Conservation (phyloP, 1,139 yeast genomes). For the Kodamaea derodonti region DNA sequence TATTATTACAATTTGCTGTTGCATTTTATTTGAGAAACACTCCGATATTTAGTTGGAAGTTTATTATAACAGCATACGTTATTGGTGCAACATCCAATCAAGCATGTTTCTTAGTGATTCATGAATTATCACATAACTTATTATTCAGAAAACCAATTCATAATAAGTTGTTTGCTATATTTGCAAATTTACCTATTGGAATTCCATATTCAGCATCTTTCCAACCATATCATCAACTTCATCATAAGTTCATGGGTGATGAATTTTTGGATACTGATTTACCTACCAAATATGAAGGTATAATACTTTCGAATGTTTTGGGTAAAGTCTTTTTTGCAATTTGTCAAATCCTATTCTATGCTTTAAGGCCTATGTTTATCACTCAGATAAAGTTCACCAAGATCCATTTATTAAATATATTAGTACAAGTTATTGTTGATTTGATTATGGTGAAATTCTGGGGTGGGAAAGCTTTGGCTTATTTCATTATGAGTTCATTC, state of each 20-base stretch:
- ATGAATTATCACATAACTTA: constrained; percentile 80
- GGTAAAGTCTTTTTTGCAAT: constrained; percentile 92
- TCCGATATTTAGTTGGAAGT: constrained; percentile 50
- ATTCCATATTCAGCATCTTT: constrained; percentile 88
- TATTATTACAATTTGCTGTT: constrained; percentile 54
- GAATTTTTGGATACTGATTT: constrained; percentile 79
- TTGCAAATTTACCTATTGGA: constrained; percentile 83
- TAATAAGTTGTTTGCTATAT: constrained; percentile 73
- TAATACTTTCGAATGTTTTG: constrained; percentile 66
- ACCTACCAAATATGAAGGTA: constrained; percentile 76
- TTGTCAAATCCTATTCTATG: constrained; percentile 84
- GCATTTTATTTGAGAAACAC: constrained; percentile 62
- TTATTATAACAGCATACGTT: constrained; percentile 62
- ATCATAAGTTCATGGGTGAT: constrained; percentile 91
- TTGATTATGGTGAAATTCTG: constrained; percentile 49
- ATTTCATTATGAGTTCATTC: constrained; percentile 73
- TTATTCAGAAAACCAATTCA: constrained; percentile 77
- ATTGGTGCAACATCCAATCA: constrained; percentile 87
- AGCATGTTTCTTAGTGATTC: constrained; percentile 81
- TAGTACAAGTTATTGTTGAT: constrained; percentile 60
- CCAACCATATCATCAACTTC: constrained; percentile 88
- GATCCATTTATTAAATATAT: constrained; percentile 67
- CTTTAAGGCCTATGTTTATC: constrained; percentile 83
- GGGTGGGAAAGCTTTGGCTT: constrained; percentile 63
- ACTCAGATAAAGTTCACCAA: constrained; percentile 71